Evolutionary conservation across 2,329 filamentous ascomycete genomes (phyloP).

Genomic region (Graphilbum sp.): DNA sequence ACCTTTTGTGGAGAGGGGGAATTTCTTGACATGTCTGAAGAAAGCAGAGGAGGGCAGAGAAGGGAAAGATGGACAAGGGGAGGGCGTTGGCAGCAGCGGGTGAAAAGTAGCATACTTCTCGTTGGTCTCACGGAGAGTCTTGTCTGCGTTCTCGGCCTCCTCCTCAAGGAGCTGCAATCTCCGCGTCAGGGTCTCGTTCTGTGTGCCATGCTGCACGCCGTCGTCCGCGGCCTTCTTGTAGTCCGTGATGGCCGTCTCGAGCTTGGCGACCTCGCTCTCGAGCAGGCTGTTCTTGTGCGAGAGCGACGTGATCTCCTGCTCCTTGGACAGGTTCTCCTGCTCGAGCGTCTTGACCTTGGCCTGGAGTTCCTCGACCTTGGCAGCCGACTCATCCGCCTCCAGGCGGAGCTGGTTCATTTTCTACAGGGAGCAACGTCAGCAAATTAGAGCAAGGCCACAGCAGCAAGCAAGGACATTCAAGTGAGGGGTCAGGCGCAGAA

Average conservation of each 20-base stretch:
- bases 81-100: conserved; percentile 3
- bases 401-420: conserved; percentile 91
- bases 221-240: conserved; percentile 76
- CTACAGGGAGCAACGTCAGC: conserved; percentile 28
- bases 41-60: conserved; percentile 1
- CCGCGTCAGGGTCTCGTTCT: conserved; percentile 83
- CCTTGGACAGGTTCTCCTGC: conserved; percentile 89
- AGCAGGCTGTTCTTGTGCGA: conserved; percentile 89
- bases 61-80: background rate
- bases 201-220: conserved; percentile 65
- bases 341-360: conserved; percentile 76
- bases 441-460: conserved; percentile 3
- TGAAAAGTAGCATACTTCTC: conserved; percentile 63
- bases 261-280: conserved; percentile 82
- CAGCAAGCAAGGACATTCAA: background rate
- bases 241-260: conserved; percentile 69
- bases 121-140: conserved; percentile 90
- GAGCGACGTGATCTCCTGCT: conserved; percentile 94
- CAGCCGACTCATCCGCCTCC: conserved; percentile 73
- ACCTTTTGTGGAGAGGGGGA: conserved; percentile 5
- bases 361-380: conserved; percentile 78
- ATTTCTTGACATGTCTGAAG: conserved; percentile 5
- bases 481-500: background rate
- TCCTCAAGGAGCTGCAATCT: conserved; percentile 93
- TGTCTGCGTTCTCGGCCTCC: conserved; percentile 92